phyloP scores from a whole-genome alignment of 2,329 filamentous ascomycete species.

The Achaetomium macrosporum region DNA sequence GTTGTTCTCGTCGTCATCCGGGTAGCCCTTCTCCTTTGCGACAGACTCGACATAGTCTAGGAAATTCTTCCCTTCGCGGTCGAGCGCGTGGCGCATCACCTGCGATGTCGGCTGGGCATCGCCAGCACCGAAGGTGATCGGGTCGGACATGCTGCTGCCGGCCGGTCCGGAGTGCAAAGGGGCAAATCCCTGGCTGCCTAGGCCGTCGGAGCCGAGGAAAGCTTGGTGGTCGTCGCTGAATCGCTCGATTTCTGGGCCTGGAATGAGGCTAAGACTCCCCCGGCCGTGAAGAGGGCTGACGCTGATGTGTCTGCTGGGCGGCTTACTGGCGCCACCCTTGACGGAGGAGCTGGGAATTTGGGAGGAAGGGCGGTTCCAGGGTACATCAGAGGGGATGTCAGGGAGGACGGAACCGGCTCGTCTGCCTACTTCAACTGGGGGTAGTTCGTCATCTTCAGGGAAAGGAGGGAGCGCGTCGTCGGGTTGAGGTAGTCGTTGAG shows the following conservation, averaged over 20 bases:
- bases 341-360: constrained; percentile 42
- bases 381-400: constrained; percentile 53
- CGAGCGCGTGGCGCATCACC: constrained; percentile 34
- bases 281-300: constrained; percentile 34
- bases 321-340: constrained; percentile 36
- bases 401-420: constrained; percentile 60
- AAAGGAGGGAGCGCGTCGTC: not conserved
- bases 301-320: constrained; percentile 28
- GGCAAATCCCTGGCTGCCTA: constrained; percentile 23
- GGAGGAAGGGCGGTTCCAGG: constrained; percentile 48
- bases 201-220: constrained; percentile 28
- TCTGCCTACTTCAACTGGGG: constrained; percentile 58
- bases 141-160: constrained; percentile 5
- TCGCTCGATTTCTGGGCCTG: constrained; percentile 37
- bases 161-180: constrained; percentile 28
- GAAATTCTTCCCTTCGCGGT: constrained; percentile 42
- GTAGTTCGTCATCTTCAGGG: constrained; percentile 25
- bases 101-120: constrained; percentile 27
- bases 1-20: constrained; percentile 30
- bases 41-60: constrained; percentile 37
- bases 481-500: constrained; percentile 4
- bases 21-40: constrained; percentile 31
- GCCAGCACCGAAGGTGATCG: constrained; percentile 20
- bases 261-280: constrained; percentile 16
- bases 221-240: constrained; percentile 39